Evolutionary conservation across 2,329 filamentous ascomycete species (phyloP).

Genomic region (Fusarium camptoceras): DNA sequence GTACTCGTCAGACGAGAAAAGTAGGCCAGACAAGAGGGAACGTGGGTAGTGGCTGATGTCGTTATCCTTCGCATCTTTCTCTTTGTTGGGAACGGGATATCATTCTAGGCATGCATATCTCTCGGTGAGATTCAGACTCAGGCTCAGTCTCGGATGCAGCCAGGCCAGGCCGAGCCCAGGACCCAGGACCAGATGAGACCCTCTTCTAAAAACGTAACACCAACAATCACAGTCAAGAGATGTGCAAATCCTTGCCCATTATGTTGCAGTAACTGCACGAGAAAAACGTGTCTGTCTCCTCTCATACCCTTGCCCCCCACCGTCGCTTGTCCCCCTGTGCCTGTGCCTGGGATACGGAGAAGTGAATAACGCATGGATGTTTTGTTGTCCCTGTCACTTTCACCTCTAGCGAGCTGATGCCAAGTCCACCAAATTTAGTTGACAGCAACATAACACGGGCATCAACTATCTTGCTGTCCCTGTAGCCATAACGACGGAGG

Average conservation of each 20-base stretch:
- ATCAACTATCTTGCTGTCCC: background rate
- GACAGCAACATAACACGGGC: background rate
- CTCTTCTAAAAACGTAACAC: background rate
- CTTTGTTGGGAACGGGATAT: conserved; percentile 9
- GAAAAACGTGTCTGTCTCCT: background rate
- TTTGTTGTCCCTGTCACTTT: conserved; percentile 5
- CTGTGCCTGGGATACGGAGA: background rate
- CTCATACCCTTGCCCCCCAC: background rate
- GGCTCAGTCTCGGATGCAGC: background rate
- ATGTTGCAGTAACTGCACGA: background rate
- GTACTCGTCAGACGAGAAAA: background rate
- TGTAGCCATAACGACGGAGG: conserved; percentile 7
- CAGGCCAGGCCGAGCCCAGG: background rate
- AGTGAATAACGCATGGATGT: background rate
- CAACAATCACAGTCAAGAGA: background rate
- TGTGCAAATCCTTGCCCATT: background rate
- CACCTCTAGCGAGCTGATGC: conserved; percentile 17
- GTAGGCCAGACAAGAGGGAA: background rate
- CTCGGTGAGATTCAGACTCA: conserved; percentile 8
- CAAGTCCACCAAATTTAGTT: background rate
- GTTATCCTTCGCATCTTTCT: conserved; percentile 1
- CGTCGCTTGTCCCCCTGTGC: background rate
- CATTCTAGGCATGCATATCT: conserved; percentile 1
- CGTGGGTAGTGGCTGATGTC: conserved; percentile 1
- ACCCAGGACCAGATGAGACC: background rate